Base-by-base conservation (phyloP, 331 rosid genomes). In the Malus hybrid region DNA sequence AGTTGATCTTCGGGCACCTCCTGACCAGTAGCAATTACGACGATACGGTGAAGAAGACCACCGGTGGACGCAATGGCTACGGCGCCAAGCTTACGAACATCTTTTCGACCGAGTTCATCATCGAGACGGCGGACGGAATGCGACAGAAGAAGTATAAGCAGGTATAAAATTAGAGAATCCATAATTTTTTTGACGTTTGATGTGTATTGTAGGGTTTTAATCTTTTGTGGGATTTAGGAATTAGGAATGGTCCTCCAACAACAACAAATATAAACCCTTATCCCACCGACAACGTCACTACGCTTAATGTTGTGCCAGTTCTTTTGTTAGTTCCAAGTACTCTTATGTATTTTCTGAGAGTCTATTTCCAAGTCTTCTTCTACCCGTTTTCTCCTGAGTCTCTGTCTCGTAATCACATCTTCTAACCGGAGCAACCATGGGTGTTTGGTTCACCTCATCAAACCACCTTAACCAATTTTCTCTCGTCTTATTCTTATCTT, bases 21-120 rank as follows among this genome's bases (percentile, higher is more conserved):
- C 44, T 93, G 58, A 91, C 98, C 22, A 93, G 98, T 14, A 93
- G 98, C 30, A 93, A 93, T 53, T 93, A 93, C 26, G 90, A 93
- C 6, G 98, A 93, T 6, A 79, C 85, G 0, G 87, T 11, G 68
- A 93, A 93, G 93, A 93, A 91, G 83, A 93, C 98, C 1, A 93
- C 98, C 2, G 97, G 98, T 14, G 98, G 98, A 4, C 75, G 98
- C 0, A 93, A 93, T 12, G 98, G 98, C 0, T 93, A 89, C 1
- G 98, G 98, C 5, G 98, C 98, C 0, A 93, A 93, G 90, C 96
- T 93, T 15, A 89, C 98, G 2, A 93, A 93, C 19, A 93, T 93
- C 3, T 93, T 93, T 76, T 93, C 98, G 0, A 90, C 96, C 0
- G 93, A 93, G 77, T 93, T 93, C 20, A 57, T 86, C 4, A 93